Evolutionary conservation across 306 rosid genomes (phyloP).

Genomic region (Boehmeria nivea): DNA sequence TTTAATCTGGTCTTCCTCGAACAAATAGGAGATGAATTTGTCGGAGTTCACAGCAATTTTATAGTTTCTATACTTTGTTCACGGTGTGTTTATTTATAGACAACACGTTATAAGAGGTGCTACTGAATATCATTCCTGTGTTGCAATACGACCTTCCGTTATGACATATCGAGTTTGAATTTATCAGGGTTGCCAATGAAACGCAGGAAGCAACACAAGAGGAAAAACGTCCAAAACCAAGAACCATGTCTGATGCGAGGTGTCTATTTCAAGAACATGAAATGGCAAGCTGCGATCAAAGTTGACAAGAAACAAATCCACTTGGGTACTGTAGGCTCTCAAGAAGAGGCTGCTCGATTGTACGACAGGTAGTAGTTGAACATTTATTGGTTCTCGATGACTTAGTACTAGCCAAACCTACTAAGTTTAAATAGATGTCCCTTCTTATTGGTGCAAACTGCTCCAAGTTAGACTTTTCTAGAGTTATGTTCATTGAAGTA

Average conservation of each 20-base stretch:
- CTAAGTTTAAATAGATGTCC: not conserved
- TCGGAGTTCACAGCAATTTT: no score
- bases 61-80: no score
- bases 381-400: not conserved
- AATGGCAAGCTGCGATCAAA: conserved; percentile 97
- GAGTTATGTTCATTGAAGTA: no score
- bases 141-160: no score
- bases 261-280: conserved; percentile 89
- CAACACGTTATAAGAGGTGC: no score
- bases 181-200: conserved; percentile 63
- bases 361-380: conserved; percentile 59
- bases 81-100: no score
- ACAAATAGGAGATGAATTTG: no score
- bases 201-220: conserved; percentile 81
- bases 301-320: conserved; percentile 98
- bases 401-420: not conserved
- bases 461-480: not conserved
- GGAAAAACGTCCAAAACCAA: conserved; percentile 70
- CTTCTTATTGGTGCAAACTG: no score
- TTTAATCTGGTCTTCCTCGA: no score
- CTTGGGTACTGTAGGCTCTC: conserved; percentile 86
- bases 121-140: no score
- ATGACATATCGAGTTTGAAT: not conserved
- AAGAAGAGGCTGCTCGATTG: conserved; percentile 89
- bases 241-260: conserved; percentile 82